Percentiles rank a stretch among this genome's conserved stretches.
phyloP scores from a whole-genome alignment of 768 basidiomycete species.

The Termitomyces sp. region DNA sequence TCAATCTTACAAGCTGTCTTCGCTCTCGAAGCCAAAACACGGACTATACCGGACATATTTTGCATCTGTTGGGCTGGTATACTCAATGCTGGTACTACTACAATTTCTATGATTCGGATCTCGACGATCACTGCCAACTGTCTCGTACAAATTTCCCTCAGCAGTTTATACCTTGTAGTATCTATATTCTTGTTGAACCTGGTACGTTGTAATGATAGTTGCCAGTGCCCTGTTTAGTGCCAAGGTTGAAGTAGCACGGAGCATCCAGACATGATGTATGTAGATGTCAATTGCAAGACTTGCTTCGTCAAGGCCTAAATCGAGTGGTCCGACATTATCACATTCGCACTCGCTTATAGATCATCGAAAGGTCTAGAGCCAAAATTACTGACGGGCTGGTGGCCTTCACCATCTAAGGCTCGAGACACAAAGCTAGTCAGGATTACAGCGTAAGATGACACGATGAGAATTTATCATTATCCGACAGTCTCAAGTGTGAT shows the following conservation, averaged over 20 bases:
- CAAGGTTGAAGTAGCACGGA: background rate
- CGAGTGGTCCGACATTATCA: too few species aligned
- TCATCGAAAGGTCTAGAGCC: too few species aligned
- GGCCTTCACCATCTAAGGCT: too few species aligned
- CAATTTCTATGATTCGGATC: background rate
- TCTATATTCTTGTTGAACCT: background rate
- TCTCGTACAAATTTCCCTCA: background rate
- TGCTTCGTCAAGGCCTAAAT: too few species aligned
- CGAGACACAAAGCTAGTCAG: too few species aligned
- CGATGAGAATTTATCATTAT: too few species aligned
- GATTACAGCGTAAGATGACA: too few species aligned
- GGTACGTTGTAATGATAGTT: background rate
- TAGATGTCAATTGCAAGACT: background rate
- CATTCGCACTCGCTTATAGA: too few species aligned
- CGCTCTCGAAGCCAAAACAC: constrained; percentile 2
- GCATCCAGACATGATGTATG: background rate
- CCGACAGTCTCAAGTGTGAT: too few species aligned
- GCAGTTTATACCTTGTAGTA: background rate
- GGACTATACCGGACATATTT: background rate
- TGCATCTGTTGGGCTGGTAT: background rate
- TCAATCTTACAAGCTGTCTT: background rate
- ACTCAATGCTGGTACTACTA: too few species aligned
- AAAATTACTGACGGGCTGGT: too few species aligned
- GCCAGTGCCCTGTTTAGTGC: too few species aligned
- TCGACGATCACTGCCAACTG: background rate